phyloP scores from a whole-genome alignment of 441 rosid species.

The Kokia cookei region DNA sequence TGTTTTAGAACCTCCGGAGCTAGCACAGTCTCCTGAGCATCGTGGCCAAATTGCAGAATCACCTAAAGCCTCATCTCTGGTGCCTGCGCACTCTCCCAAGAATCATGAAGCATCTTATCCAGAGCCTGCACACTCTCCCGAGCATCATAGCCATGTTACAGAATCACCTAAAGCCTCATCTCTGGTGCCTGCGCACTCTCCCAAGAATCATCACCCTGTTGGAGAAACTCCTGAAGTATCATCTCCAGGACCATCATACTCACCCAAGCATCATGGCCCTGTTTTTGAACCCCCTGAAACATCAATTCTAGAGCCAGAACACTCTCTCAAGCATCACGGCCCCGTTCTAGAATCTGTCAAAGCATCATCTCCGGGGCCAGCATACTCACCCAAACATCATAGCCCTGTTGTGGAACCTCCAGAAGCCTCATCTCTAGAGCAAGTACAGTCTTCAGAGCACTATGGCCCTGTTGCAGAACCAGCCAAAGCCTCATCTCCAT shows the following conservation, averaged over 20 bases:
- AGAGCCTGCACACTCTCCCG: constrained; percentile 8
- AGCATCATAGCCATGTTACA: too few species aligned
- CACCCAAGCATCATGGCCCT: neutral
- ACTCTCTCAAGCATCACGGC: neutral
- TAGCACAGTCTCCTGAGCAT: neutral
- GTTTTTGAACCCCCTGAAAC: neutral
- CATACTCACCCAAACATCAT: neutral
- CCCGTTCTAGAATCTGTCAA: neutral
- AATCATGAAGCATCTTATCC: neutral
- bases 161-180: too few species aligned
- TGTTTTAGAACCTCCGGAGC: neutral
- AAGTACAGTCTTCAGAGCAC: neutral
- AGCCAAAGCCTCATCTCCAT: neutral
- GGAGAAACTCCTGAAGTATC: neutral
- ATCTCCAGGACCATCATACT: neutral
- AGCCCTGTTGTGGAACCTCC: neutral
- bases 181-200: neutral
- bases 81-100: neutral
- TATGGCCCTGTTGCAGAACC: neutral
- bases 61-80: neutral
- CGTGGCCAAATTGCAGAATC: neutral
- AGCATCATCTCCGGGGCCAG: neutral
- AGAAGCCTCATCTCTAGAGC: neutral
- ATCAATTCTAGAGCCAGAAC: neutral
- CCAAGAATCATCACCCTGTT: neutral